Evolutionary conservation across 345 rosid genomes (phyloP), one percentile per base, ranked within the genome.

Genomic region (Noccaea bulbosa): DNA sequence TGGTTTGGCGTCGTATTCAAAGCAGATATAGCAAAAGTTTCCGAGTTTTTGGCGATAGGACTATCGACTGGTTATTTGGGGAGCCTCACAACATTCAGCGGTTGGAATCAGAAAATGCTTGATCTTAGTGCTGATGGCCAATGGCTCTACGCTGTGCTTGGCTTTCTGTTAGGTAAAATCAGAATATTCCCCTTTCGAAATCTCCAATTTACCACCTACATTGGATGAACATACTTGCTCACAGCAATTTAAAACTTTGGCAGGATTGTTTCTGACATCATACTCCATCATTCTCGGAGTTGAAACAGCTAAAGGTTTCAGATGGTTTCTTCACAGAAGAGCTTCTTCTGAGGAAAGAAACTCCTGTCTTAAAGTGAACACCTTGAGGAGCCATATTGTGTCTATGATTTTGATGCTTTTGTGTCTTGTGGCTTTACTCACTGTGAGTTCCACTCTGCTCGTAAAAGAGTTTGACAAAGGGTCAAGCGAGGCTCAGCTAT

Each of bases 41-140:
- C 97, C 11, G 83, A 84, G 53, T 74, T 82, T 81, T 84, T 91
- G 54, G 95, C 86, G 11, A 83, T 91, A 33, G 99, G 96, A 37
- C 47, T 91, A 75, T 77, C 90, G 5, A 94, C 99, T 11, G 97
- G 99, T 57, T 94, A 89, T 74, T 71, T 88, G 75, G 99, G 97
- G 62, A 89, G 97, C 78, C 82, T 94, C 58, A 89, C 97, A n/a
- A 94, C 99, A 41, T 94, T 94, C 79, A 94, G 99, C 40, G 93
- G 95, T 20, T 94, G 99, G 99, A 88, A 89, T 70, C 99, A 94
- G 75, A 85, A 91, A 77, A 94, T 94, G 96, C 91, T 94, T 30
- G 96, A 91, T 73, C 93, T 94, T 57, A 82, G 83, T 59, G 80
- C 76, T 22, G 66, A 83, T 72, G 96, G 93, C 79, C 79, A 82